phyloP scores from a whole-genome alignment of 768 basidiomycete genomes.

The Clathrus columnatus region DNA sequence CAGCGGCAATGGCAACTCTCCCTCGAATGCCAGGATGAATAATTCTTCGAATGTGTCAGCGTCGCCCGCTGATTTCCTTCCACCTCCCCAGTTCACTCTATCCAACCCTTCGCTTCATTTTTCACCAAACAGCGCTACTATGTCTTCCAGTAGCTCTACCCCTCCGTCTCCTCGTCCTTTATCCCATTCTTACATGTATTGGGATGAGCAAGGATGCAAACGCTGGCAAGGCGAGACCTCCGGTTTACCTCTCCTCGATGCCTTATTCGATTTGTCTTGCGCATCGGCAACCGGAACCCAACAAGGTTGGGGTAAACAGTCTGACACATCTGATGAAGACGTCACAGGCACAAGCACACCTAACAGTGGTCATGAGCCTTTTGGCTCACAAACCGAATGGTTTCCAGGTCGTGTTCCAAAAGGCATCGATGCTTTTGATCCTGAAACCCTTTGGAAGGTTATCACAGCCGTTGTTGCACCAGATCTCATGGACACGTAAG shows the following conservation, averaged over 20 bases:
- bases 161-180: constrained; percentile 39
- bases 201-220: constrained; percentile 81
- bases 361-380: constrained; percentile 23
- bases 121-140: neutral
- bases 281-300: constrained; percentile 20
- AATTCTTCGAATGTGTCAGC: constrained; percentile 13
- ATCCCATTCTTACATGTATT: constrained; percentile 74
- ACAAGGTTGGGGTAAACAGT: constrained; percentile 20
- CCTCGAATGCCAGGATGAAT: constrained; percentile 28
- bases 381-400: constrained; percentile 45
- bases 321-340: constrained; percentile 2
- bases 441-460: constrained; percentile 79
- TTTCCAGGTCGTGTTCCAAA: constrained; percentile 76
- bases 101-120: constrained; percentile 7
- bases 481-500: constrained; percentile 88
- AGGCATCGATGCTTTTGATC: constrained; percentile 66
- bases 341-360: constrained; percentile 19
- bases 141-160: neutral
- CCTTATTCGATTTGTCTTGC: constrained; percentile 60
- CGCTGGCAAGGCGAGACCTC: constrained; percentile 92
- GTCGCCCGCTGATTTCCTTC: constrained; percentile 13
- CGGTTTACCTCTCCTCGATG: constrained; percentile 79
- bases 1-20: neutral
- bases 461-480: constrained; percentile 82
- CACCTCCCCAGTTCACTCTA: constrained; percentile 30